Base-by-base conservation (phyloP, 164 flowering plant genomes). In the Tinospora cordifolia region DNA sequence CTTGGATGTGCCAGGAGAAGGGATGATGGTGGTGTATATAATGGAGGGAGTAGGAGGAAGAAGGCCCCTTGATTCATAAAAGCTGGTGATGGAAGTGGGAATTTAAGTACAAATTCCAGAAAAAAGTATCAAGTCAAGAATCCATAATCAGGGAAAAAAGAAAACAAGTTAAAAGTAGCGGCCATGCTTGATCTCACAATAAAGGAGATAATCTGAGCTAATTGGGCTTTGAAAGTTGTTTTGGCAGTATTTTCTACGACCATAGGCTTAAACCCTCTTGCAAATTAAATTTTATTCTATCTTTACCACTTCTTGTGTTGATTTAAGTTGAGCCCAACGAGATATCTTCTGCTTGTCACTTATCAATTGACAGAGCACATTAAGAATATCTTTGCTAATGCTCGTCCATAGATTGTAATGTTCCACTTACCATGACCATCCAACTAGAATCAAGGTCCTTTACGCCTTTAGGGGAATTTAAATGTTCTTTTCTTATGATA, bases 61-160 rank as follows among this genome's bases (percentile, higher is more conserved):
- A 60, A 65, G 24, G 71, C 69, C 73, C 80, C 63, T 71, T n/a
- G 54, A 26, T 76, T 71, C 64, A 57, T 73, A 65, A 65, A 65
- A 60, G 62, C 36, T 67, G 60, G 41, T 58, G 14, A 27, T 9
- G 30, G 60, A 72, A 77, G 85, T 79, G 84, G 81, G 75, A 39
- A 71, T 75, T 75, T 12, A 49, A 38, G 71, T 40, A 79, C 78
- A 79, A 63, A 78, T 77, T 77, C 83, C 76, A 69, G 17, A 25
- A 63, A 73, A 71, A 71, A 58, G 69, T 38, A 51, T 66, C 67
- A 77, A 79, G 72, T 19, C 74, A 71, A 58, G 68, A 74, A 69
- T 67, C 73, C 27, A 39, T 44, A 26, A 17, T 26, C 4, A 24
- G 15, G 39, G 39, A 58, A 41, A 27, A 58, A 13, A 27, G 41